Evolutionary conservation across 805 yeast genomes (phyloP).

Genomic region (Saccharomycodes ludwigii): DNA sequence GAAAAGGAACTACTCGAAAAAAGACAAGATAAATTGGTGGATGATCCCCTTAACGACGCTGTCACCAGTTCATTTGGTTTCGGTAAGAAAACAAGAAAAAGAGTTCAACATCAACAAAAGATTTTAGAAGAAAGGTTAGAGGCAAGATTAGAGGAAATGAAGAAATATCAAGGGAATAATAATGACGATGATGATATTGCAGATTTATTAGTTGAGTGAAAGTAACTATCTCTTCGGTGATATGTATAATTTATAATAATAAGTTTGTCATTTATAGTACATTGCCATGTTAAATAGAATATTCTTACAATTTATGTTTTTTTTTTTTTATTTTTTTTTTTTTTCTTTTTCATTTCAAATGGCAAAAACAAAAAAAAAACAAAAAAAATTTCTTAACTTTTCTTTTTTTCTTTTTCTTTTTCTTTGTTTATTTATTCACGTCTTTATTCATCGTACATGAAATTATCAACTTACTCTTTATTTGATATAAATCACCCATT

Average conservation of each 20-base stretch:
- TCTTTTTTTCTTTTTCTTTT: slow-evolving; percentile 1
- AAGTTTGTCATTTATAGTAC: no score
- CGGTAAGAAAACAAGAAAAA: slow-evolving; percentile 65
- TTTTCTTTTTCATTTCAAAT: no score
- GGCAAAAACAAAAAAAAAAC: not conserved
- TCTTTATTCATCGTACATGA: no score
- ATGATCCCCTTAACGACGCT: slow-evolving; percentile 23
- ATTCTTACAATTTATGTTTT: not conserved
- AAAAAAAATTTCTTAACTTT: not conserved
- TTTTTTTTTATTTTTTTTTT: not conserved
- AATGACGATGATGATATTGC: slow-evolving; percentile 46
- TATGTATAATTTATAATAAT: no score
- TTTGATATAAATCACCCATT: no score
- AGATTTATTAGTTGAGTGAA: slow-evolving; percentile 49
- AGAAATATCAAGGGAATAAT: slow-evolving; percentile 28
- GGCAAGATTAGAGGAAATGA: slow-evolving; percentile 28
- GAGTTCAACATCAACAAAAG: slow-evolving; percentile 42
- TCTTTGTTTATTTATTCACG: no score
- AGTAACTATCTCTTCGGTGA: not conserved
- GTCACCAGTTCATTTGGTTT: slow-evolving; percentile 48
- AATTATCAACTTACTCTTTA: no score
- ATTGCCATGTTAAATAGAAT: no score
- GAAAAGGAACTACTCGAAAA: slow-evolving; percentile 20
- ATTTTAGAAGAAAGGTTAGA: slow-evolving; percentile 35
- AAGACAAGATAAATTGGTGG: slow-evolving; percentile 11